Conservation (phyloP, 2,329 filamentous ascomycete genomes). For the Dothistroma septosporum region DNA sequence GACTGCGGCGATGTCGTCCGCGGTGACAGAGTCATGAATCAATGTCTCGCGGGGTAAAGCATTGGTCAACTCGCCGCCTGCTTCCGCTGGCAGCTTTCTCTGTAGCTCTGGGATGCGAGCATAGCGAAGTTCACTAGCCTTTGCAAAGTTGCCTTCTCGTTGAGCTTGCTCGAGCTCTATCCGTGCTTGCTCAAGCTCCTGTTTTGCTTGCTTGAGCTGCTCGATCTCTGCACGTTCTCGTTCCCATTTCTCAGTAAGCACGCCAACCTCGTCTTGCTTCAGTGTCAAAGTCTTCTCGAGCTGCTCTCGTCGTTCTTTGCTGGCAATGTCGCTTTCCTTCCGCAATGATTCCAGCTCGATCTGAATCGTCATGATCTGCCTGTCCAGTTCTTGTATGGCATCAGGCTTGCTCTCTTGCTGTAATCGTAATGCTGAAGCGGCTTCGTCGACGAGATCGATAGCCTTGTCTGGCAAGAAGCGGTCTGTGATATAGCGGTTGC, state of each 20-base stretch:
- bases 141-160: constrained; percentile 79
- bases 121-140: constrained; percentile 87
- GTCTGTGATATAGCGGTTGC: constrained; percentile 94
- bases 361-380: constrained; percentile 94
- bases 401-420: constrained; percentile 98
- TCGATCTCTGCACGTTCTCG: constrained; percentile 83
- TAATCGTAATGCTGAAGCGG: constrained; percentile 79
- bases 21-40: constrained; percentile 89
- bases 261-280: constrained; percentile 71
- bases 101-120: constrained; percentile 80
- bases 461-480: constrained; percentile 95
- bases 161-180: constrained; percentile 85
- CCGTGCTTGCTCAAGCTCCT: constrained; percentile 79
- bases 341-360: constrained; percentile 92
- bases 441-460: constrained; percentile 94
- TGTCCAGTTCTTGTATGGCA: constrained; percentile 84
- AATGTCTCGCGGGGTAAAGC: constrained; percentile 50
- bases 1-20: constrained; percentile 89
- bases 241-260: constrained; percentile 80
- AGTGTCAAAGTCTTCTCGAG: constrained; percentile 71
- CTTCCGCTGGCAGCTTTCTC: constrained; percentile 72
- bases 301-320: constrained; percentile 80
- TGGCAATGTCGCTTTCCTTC: constrained; percentile 88
- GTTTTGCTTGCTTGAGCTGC: constrained; percentile 78
- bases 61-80: constrained; percentile 43